phyloP scores from a whole-genome alignment of 1,139 yeast genomes.

The Pichia sp. region DNA sequence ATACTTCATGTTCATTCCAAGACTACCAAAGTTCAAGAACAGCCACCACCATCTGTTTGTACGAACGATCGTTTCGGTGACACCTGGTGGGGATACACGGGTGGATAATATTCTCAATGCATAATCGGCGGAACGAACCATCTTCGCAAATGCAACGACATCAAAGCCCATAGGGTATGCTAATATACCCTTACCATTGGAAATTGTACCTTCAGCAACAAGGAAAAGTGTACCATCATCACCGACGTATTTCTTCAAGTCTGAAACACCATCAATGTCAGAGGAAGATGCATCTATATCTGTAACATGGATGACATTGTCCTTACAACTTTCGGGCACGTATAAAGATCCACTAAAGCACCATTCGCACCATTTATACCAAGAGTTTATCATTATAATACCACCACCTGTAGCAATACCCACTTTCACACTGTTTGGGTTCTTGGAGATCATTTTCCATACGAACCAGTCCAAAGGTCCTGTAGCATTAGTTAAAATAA shows the following conservation, averaged over 20 bases:
- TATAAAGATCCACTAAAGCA: conserved; percentile 14
- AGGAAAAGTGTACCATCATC: conserved; percentile 33
- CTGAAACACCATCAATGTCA: conserved; percentile 7
- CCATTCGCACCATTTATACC: conserved; percentile 8
- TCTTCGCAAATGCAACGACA: conserved; percentile 8
- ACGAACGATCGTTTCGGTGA: conserved; percentile 23
- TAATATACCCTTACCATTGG: conserved; percentile 40
- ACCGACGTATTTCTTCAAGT: conserved; percentile 3
- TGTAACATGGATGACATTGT: conserved; percentile 4
- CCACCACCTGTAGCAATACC: conserved; percentile 40
- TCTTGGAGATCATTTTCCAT: conserved; percentile 13
- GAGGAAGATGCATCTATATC: conserved; percentile 7
- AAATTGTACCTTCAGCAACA: conserved; percentile 63
- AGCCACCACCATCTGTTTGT: conserved; percentile 13
- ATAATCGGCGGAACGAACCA: conserved; percentile 17
- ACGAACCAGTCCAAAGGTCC: conserved; percentile 48
- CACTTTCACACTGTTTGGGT: conserved; percentile 28
- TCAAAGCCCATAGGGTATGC: conserved; percentile 19
- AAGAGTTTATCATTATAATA: conserved; percentile 20
- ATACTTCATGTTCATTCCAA: conserved; percentile 24
- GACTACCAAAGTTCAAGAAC: conserved; percentile 16
- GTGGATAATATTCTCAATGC: conserved; percentile 38
- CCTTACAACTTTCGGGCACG: conserved; percentile 8
- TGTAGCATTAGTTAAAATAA: conserved; percentile 46
- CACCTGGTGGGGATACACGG: conserved; percentile 17